Percentiles rank a stretch among this genome's conserved stretches.
phyloP scores from a whole-genome alignment of 257 asterid genomes.

The Ballota nigra region DNA sequence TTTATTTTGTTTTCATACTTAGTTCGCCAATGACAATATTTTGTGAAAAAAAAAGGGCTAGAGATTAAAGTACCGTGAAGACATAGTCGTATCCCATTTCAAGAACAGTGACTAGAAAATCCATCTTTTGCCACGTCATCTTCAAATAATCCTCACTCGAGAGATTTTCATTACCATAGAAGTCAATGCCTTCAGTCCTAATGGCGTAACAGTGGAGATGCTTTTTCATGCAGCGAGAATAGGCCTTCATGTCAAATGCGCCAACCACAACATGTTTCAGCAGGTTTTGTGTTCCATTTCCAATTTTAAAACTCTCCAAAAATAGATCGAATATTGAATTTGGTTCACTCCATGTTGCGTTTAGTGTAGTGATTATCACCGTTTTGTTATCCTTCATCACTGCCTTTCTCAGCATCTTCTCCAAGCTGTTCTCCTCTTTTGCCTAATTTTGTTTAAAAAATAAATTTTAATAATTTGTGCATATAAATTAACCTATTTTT shows the following conservation, averaged over 20 bases:
- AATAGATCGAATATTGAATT: conserved; percentile 59
- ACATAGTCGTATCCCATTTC: conserved; percentile 49
- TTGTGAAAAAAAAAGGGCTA: too few relatives aligned
- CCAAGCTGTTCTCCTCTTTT: conserved; percentile 28
- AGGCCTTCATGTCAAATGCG: conserved; percentile 54
- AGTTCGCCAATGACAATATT: background rate
- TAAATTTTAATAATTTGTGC: background rate
- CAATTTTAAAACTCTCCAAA: conserved; percentile 57
- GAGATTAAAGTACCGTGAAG: conserved; percentile 41
- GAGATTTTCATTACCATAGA: conserved; percentile 46
- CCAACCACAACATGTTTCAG: conserved; percentile 48
- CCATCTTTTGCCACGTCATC: conserved; percentile 64
- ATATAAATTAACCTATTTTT: background rate
- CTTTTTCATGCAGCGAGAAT: conserved; percentile 41
- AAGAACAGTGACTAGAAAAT: conserved; percentile 46
- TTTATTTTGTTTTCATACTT: background rate
- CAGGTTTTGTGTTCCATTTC: conserved; percentile 46
- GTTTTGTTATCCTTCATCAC: conserved; percentile 46
- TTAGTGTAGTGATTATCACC: conserved; percentile 61
- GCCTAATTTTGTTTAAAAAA: conserved; percentile 7
- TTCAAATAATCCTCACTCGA: conserved; percentile 50
- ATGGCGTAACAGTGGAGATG: conserved; percentile 46
- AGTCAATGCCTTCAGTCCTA: conserved; percentile 42
- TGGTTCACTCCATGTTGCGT: conserved; percentile 57
- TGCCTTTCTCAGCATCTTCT: conserved; percentile 35